phyloP scores from a whole-genome alignment of 768 basidiomycete species.

The Xanthoconium stramineum region DNA sequence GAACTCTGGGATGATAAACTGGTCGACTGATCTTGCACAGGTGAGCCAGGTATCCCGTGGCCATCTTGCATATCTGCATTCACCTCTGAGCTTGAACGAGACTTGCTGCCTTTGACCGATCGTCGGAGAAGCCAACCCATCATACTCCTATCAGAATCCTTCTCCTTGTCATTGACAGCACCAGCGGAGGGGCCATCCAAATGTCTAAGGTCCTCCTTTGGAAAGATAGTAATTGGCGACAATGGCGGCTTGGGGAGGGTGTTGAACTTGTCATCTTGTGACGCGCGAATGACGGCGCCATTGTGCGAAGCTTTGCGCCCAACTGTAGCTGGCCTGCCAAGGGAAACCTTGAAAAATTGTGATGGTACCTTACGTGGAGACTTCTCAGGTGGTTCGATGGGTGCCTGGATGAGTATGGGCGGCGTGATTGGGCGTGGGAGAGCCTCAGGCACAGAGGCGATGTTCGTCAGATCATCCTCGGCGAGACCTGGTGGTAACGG shows the following conservation, averaged over 20 bases:
- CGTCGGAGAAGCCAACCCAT: constrained; percentile 31
- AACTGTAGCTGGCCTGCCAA: constrained; percentile 12
- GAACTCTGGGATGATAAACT: constrained; percentile 23
- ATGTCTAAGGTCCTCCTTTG: constrained; percentile 22
- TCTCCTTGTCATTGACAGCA: constrained; percentile 28
- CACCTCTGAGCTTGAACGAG: constrained; percentile 23
- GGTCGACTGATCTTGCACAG: constrained; percentile 21
- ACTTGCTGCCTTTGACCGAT: constrained; percentile 20
- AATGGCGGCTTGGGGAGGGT: constrained; percentile 4
- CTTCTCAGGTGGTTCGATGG: constrained; percentile 10
- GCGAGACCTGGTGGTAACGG: constrained; percentile 39
- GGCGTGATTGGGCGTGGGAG: constrained; percentile 20
- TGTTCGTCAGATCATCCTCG: constrained; percentile 22
- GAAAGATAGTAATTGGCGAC: constrained; percentile 15
- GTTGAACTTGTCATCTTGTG: constrained; percentile 27
- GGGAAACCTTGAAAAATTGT: constrained; percentile 17
- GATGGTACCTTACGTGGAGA: constrained; percentile 25
- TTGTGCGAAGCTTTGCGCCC: constrained; percentile 16
- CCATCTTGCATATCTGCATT: constrained; percentile 12
- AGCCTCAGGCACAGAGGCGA: constrained; percentile 15
- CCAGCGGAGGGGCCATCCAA: constrained; percentile 31
- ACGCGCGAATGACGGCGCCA: constrained; percentile 20
- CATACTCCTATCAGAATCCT: constrained; percentile 42
- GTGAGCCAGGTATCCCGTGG: constrained; percentile 12
- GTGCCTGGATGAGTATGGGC: constrained; percentile 17